These are phyloP conservation scores for Aureobasidium uvarum DNA, from an alignment of 2,329 filamentous ascomycete genomes.

Conservation along the genomic window DNA sequence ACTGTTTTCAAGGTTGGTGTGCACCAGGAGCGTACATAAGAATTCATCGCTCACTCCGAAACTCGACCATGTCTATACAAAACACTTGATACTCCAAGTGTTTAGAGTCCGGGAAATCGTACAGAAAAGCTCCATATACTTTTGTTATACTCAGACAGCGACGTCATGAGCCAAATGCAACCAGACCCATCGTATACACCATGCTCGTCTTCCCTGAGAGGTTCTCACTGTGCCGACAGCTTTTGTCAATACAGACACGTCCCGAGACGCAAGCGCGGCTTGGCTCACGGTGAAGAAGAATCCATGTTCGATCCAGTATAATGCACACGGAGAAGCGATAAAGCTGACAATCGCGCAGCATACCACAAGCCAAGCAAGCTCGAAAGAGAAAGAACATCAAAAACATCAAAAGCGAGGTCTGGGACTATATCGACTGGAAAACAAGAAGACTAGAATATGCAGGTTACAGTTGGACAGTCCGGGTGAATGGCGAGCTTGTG, in stretches of 20 bases:
- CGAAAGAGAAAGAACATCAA: background rate
- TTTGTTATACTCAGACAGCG: too few species aligned
- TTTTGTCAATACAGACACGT: too few species aligned
- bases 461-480: background rate
- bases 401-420: background rate
- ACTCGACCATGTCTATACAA: background rate
- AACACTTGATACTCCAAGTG: too few species aligned
- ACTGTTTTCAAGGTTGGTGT: background rate
- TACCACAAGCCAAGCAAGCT: background rate
- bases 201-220: too few species aligned
- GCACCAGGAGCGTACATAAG: background rate
- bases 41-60: background rate
- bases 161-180: too few species aligned
- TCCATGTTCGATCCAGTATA: too few species aligned
- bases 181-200: too few species aligned
- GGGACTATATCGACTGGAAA: background rate
- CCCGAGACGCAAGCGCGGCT: background rate
- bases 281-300: background rate
- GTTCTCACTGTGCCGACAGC: too few species aligned
- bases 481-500: background rate
- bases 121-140: too few species aligned
- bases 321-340: too few species aligned
- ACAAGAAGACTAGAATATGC: background rate
- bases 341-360: background rate
- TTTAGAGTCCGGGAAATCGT: too few species aligned